phyloP scores from a whole-genome alignment of 192 early-diverging fungal genomes.

The Umbelopsis isabellina region DNA sequence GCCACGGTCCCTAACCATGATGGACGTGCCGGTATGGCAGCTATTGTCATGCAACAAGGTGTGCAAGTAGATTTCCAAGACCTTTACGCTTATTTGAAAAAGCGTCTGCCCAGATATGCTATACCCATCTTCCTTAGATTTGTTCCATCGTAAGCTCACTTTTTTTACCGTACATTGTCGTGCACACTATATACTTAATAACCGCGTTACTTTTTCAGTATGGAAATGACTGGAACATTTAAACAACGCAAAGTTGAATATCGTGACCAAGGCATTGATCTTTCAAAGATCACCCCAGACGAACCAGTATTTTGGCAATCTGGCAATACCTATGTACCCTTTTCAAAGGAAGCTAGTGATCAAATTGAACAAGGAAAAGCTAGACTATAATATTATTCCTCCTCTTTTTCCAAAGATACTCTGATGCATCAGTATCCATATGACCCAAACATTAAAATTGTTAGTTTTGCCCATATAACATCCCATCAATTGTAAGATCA shows the following conservation, averaged over 20 bases:
- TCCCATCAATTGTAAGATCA: background rate
- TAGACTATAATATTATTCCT: constrained; percentile 24
- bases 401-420: background rate
- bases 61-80: constrained; percentile 42
- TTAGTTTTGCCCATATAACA: background rate
- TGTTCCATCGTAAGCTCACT: constrained; percentile 37
- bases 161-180: background rate
- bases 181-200: background rate
- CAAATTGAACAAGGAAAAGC: constrained; percentile 27
- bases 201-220: background rate
- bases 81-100: constrained; percentile 37
- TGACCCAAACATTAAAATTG: background rate
- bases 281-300: constrained; percentile 30
- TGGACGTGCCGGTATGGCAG: constrained; percentile 70
- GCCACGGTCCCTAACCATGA: constrained; percentile 58
- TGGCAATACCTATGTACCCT: constrained; percentile 48
- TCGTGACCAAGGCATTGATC: constrained; percentile 51
- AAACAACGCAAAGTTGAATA: constrained; percentile 56
- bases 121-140: constrained; percentile 67
- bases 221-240: constrained; percentile 57
- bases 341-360: constrained; percentile 31
- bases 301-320: constrained; percentile 48
- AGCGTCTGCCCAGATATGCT: constrained; percentile 63
- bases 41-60: constrained; percentile 51
- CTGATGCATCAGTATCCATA: background rate